phyloP scores from a whole-genome alignment of 495 filamentous ascomycete species.

The Darksidea phi region DNA sequence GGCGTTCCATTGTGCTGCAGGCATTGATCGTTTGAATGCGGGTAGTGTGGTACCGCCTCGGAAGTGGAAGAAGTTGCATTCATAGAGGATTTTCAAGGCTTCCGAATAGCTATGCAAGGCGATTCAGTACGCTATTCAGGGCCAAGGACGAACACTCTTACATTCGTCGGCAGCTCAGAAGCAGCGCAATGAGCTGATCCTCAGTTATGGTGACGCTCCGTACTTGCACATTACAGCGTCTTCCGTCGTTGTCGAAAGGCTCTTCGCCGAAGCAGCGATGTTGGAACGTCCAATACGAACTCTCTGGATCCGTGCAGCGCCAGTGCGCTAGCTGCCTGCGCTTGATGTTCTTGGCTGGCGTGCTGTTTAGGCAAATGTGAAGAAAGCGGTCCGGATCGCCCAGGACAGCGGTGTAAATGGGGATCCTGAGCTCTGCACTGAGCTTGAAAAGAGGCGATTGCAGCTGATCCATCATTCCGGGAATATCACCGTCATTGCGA shows the following conservation, averaged over 20 bases:
- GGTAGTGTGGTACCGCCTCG: not conserved
- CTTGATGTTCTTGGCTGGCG: not conserved
- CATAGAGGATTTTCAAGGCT: not conserved
- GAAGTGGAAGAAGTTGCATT: not conserved
- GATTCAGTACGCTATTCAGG: not conserved
- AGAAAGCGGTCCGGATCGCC: conserved; percentile 1
- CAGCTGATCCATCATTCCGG: no score
- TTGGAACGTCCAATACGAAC: not conserved
- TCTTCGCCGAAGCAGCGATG: not conserved
- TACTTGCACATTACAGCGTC: not conserved
- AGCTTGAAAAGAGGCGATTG: conserved; percentile 9
- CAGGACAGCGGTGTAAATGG: conserved; percentile 2
- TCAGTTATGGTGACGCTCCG: not conserved
- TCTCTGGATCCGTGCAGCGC: not conserved
- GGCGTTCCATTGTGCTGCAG: not conserved
- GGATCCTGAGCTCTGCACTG: conserved; percentile 8
- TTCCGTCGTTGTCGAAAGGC: not conserved
- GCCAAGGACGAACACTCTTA: not conserved
- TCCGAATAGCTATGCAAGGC: not conserved
- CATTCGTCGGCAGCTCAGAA: not conserved
- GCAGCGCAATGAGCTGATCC: not conserved
- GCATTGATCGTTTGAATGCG: not conserved
- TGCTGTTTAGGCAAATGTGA: conserved; percentile 1
- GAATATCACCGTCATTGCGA: no score
- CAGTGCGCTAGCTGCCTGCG: not conserved